Evolutionary conservation across 2,329 filamentous ascomycete species (phyloP).

Genomic region (Phialophora chinensis): DNA sequence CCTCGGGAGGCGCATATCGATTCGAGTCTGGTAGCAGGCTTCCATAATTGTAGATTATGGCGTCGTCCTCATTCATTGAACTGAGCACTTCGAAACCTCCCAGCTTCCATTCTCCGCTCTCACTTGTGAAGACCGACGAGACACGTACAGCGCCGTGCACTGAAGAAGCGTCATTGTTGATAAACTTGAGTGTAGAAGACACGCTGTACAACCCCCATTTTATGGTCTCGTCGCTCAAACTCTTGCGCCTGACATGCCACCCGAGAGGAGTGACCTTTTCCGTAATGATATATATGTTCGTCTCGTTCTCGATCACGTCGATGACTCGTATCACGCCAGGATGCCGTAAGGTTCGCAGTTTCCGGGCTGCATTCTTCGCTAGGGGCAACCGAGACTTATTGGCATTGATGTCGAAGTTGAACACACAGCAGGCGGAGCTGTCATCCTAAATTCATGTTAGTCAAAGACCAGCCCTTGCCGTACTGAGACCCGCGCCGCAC

Average conservation of each 20-base stretch:
- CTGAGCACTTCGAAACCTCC: constrained; percentile 92
- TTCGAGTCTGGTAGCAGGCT: constrained; percentile 83
- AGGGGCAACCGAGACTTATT: constrained; percentile 83
- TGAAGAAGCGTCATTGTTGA: constrained; percentile 90
- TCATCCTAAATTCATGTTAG: constrained; percentile 71
- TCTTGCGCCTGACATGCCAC: constrained; percentile 90
- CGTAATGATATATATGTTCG: constrained; percentile 94
- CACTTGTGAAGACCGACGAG: constrained; percentile 87
- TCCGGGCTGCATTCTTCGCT: constrained; percentile 91
- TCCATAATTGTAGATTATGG: constrained; percentile 88
- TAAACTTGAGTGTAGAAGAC: constrained; percentile 91
- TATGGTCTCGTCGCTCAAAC: constrained; percentile 84
- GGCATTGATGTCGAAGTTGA: constrained; percentile 86
- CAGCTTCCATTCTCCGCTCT: constrained; percentile 97
- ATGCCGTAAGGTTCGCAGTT: constrained; percentile 89
- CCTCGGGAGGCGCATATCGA: constrained; percentile 84
- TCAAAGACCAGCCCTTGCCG: not conserved
- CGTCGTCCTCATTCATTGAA: constrained; percentile 94
- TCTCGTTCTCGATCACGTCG: constrained; percentile 95
- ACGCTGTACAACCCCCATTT: constrained; percentile 95
- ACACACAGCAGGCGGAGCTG: constrained; percentile 91
- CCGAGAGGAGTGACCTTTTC: constrained; percentile 84
- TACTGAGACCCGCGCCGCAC: constrained; percentile 56
- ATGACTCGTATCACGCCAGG: constrained; percentile 93
- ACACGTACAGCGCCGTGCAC: constrained; percentile 87